These are phyloP conservation scores for Hanseniaspora lachancei DNA, from an alignment of 805 yeast species.

Conservation along the genomic window DNA sequence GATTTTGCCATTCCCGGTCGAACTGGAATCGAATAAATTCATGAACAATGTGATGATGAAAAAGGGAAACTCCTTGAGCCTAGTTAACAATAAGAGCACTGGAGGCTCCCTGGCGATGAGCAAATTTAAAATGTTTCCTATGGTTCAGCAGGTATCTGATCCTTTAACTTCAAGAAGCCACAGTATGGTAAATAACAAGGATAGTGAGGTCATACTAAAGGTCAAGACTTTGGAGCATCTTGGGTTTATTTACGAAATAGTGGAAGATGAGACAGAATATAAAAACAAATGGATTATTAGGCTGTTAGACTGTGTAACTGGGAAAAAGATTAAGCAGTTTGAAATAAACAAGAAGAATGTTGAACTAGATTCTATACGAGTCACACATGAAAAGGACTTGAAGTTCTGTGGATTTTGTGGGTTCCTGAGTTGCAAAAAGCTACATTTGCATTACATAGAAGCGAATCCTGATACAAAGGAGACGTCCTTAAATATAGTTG, in stretches of 20 bases:
- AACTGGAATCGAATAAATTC: neutral
- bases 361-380: slow-evolving; percentile 35
- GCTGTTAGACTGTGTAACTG: neutral
- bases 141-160: slow-evolving; percentile 9
- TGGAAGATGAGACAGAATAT: neutral
- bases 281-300: neutral
- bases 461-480: slow-evolving; percentile 31
- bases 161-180: neutral
- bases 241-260: slow-evolving; percentile 4
- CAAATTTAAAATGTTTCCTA: slow-evolving; percentile 4
- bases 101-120: neutral
- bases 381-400: slow-evolving; percentile 71
- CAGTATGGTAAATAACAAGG: neutral
- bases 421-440: slow-evolving; percentile 61
- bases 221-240: slow-evolving; percentile 5
- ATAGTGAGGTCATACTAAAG: neutral
- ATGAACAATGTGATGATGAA: neutral
- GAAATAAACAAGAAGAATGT: neutral
- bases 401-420: slow-evolving; percentile 81
- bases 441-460: slow-evolving; percentile 62
- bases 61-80: neutral
- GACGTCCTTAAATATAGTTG: slow-evolving; percentile 40
- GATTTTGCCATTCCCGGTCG: slow-evolving; percentile 8
- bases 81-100: neutral
- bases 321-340: neutral